phyloP scores from a whole-genome alignment of 495 filamentous ascomycete species.

The Bacidia rubella region DNA sequence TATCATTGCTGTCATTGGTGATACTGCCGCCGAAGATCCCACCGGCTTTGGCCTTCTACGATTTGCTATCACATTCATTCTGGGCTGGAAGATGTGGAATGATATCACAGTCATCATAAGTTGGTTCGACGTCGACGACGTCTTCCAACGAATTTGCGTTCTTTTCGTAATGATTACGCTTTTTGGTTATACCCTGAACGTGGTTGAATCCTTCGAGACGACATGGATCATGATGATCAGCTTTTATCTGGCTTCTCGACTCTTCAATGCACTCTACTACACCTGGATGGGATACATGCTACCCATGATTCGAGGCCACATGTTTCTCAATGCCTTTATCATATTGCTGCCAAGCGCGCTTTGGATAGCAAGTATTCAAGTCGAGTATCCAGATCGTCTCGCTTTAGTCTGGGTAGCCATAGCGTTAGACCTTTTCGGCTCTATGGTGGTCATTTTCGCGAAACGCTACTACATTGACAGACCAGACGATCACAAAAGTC shows the following conservation, averaged over 20 bases:
- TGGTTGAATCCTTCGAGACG: slow-evolving; percentile 33
- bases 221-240: slow-evolving; percentile 40
- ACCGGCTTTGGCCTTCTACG: slow-evolving; percentile 33
- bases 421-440: slow-evolving; percentile 29
- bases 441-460: not conserved
- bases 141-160: slow-evolving; percentile 38
- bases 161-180: slow-evolving; percentile 42
- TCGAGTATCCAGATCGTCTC: slow-evolving; percentile 30
- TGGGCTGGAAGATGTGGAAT: slow-evolving; percentile 48
- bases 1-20: slow-evolving; percentile 49
- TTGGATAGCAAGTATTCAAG: slow-evolving; percentile 41
- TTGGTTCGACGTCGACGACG: slow-evolving; percentile 48
- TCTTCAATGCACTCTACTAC: slow-evolving; percentile 35
- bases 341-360: slow-evolving; percentile 29
- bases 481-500: slow-evolving; percentile 12
- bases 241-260: slow-evolving; percentile 40
- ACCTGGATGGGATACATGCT: slow-evolving; percentile 29
- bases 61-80: slow-evolving; percentile 41
- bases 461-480: slow-evolving; percentile 4
- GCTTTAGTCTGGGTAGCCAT: slow-evolving; percentile 37
- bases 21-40: slow-evolving; percentile 36
- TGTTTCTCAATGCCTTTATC: slow-evolving; percentile 31
- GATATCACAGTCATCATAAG: slow-evolving; percentile 36
- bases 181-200: slow-evolving; percentile 43
- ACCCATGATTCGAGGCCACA: slow-evolving; percentile 39